Percentiles rank a stretch among this genome's conserved stretches.
Evolutionary conservation across 1,284 basidiomycete genomes (phyloP).

Genomic region (Sporisorium exsertum): DNA sequence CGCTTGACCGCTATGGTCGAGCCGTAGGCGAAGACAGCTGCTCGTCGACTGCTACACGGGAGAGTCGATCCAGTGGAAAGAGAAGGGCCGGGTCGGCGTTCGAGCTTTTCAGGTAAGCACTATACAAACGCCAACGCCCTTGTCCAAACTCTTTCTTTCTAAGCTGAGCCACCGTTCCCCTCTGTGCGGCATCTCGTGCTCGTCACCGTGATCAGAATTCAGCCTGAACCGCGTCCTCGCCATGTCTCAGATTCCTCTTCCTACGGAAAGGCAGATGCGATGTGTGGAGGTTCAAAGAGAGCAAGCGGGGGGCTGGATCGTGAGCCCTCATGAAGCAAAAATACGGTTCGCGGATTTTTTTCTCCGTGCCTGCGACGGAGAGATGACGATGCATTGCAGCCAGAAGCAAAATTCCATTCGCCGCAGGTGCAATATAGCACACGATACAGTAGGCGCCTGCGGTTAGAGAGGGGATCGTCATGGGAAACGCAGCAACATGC

Average conservation of each 20-base stretch:
- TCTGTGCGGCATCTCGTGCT: neutral
- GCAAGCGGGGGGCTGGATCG: too few species aligned
- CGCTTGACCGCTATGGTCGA: too few species aligned
- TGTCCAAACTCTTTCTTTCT: neutral
- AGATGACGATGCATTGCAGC: constrained; percentile 4
- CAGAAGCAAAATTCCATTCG: neutral
- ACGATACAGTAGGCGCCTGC: too few species aligned
- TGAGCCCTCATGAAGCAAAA: neutral
- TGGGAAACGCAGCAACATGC: too few species aligned
- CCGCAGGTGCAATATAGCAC: too few species aligned
- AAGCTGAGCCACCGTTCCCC: neutral
- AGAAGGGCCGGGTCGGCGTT: too few species aligned
- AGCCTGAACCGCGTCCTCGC: neutral
- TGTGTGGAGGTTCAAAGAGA: too few species aligned
- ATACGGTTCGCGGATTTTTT: neutral
- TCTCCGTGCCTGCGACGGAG: neutral
- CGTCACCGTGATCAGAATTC: neutral
- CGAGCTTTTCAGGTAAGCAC: constrained; percentile 1
- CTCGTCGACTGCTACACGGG: too few species aligned
- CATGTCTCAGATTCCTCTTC: neutral
- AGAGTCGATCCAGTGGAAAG: too few species aligned
- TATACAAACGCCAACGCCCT: neutral
- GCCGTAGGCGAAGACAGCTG: neutral
- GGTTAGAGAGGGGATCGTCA: constrained; percentile 7
- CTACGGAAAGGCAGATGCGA: neutral